Percentiles rank a stretch among this genome's conserved stretches.
These are phyloP conservation scores for Calycina marina DNA, from an alignment of 2,329 filamentous ascomycete species.

Conservation along the genomic window DNA sequence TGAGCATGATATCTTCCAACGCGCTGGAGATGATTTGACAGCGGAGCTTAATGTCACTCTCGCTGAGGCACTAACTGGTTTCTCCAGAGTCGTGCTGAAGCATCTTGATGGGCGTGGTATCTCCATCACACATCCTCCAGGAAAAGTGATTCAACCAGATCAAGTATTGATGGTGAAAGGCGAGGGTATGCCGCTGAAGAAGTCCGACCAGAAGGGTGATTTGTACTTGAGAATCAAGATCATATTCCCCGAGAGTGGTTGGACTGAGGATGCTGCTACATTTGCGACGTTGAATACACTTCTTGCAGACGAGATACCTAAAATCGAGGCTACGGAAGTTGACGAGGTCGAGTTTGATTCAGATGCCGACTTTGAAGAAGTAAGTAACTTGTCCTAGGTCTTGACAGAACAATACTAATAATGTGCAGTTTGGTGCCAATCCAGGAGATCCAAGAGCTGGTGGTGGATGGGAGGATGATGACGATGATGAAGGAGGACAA, in stretches of 20 bases:
- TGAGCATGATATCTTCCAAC: slow-evolving; percentile 66
- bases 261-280: slow-evolving; percentile 58
- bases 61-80: slow-evolving; percentile 72
- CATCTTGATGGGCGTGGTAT: slow-evolving; percentile 92
- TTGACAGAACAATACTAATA: slow-evolving; percentile 17
- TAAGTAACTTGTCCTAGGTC: slow-evolving; percentile 25
- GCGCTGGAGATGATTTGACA: slow-evolving; percentile 71
- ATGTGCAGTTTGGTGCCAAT: slow-evolving; percentile 50
- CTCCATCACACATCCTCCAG: slow-evolving; percentile 61
- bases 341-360: slow-evolving; percentile 82
- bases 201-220: slow-evolving; percentile 70
- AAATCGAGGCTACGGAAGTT: slow-evolving; percentile 49
- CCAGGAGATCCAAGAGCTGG: slow-evolving; percentile 53
- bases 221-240: slow-evolving; percentile 77
- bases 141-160: slow-evolving; percentile 68
- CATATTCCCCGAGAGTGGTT: slow-evolving; percentile 77
- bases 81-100: slow-evolving; percentile 77
- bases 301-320: slow-evolving; percentile 39
- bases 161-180: slow-evolving; percentile 75
- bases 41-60: slow-evolving; percentile 71
- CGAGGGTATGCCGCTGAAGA: slow-evolving; percentile 92
- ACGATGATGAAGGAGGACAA: slow-evolving; percentile 40
- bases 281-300: slow-evolving; percentile 60
- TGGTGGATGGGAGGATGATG: slow-evolving; percentile 56
- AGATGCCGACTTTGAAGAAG: slow-evolving; percentile 70